Base-by-base conservation (phyloP, 495 filamentous ascomycete genomes). In the Cryomyces minteri region DNA sequence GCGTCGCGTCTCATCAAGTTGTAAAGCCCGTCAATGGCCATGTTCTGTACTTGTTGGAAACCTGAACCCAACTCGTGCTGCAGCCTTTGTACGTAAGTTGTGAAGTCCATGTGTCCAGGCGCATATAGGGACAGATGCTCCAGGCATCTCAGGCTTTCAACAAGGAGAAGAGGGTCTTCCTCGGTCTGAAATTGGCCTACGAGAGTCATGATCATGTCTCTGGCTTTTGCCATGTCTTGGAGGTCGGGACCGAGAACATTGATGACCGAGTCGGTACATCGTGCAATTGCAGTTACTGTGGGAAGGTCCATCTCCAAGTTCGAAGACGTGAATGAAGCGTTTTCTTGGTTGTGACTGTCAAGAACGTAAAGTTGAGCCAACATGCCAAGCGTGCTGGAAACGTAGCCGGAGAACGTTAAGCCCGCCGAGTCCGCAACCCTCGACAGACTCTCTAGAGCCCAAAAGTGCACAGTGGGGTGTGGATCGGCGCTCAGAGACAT, bases 401-500 rank as follows among this genome's bases (percentile, higher is more conserved):
- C 87, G 53, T 84, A 94, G 31, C 77, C 75, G 10, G 88, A 85
- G 58, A 93, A 96, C 8, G 85, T 85, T 52, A 96, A 69, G 3
- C 88, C 92, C 32, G 92, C 84, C 11, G 92, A 88, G 54, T 96
- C 88, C 11, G 88, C 84, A 9, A 94, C 87, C 46, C 81, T 74
- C 43, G 85, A 78, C 12, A 99, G 58, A 2, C 82, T 88, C 51
- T 94, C 87, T 32, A 99, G 68, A 11, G 90, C 87, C 84, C 87
- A 96, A 58, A 83, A 92, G 58, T 99, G 90, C 1, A 99, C 90
- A 0, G 80, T 81, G 0, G 90, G 88, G 51, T 95, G 88, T n/a
- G 90, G 84, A 56, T 99, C 90, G 53, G 82, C 92, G 61, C 86
- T 84, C 5, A 99, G 66, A 18, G 88, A 95, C 83, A 95, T 88